Percentiles rank a stretch among this genome's conserved stretches.
Evolutionary conservation across 306 rosid species (phyloP).

Genomic region (Parietaria judaica): DNA sequence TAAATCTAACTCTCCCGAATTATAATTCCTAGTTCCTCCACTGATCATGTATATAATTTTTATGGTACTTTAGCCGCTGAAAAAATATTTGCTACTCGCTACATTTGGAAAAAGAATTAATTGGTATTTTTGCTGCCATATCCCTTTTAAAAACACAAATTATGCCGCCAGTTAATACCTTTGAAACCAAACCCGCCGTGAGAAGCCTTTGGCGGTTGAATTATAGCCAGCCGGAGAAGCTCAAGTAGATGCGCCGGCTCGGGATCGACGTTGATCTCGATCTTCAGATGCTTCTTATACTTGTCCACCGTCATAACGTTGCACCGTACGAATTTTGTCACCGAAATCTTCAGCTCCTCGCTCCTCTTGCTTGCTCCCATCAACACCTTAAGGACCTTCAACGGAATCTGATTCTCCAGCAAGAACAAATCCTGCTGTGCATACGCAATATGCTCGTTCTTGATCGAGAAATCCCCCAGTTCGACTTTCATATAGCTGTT

Average conservation of each 20-base stretch:
- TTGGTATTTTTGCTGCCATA: no score
- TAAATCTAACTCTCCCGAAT: no score
- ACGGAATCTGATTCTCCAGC: constrained; percentile 4
- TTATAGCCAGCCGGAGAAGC: neutral
- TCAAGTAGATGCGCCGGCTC: neutral
- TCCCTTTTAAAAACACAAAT: no score
- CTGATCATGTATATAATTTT: no score
- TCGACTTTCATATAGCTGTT: neutral
- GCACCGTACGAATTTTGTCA: neutral
- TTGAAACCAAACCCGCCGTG: neutral
- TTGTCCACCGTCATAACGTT: neutral
- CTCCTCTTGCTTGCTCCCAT: neutral
- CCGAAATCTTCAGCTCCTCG: neutral
- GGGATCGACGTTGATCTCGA: neutral
- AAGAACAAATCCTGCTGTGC: neutral
- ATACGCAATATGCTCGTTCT: neutral
- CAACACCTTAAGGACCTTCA: neutral
- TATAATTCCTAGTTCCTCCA: no score
- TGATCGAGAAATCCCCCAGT: neutral
- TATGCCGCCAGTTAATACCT: neutral
- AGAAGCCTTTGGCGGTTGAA: neutral
- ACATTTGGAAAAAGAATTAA: no score
- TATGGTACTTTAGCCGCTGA: no score
- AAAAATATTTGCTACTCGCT: no score
- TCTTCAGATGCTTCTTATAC: neutral